A percentile compares a stretch with the other conserved stretches of the same genome.
These are phyloP conservation scores for Pistacia integerrima DNA, from an alignment of 345 rosid species.

Conservation along the genomic window DNA sequence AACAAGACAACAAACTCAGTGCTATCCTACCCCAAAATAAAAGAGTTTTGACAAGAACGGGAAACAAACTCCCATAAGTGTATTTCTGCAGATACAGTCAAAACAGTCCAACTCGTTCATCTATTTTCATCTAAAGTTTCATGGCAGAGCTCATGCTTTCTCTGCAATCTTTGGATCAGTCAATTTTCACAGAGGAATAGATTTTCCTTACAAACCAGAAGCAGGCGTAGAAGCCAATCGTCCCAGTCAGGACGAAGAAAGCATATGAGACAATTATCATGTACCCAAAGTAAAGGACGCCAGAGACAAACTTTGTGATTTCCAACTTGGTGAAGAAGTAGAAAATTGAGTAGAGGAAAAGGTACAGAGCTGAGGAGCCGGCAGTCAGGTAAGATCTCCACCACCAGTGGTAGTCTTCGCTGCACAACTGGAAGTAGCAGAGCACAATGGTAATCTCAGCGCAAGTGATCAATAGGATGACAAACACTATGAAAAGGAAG, in stretches of 20 bases:
- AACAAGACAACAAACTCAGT: constrained; percentile 19
- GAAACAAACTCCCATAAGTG: constrained; percentile 15
- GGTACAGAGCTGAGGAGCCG: constrained; percentile 93
- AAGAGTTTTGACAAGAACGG: constrained; percentile 12
- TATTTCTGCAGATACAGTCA: constrained; percentile 12
- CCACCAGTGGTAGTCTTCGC: constrained; percentile 99
- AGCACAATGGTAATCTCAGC: constrained; percentile 94
- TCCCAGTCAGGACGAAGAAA: constrained; percentile 90
- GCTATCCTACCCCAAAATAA: constrained; percentile 26
- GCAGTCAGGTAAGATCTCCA: constrained; percentile 97
- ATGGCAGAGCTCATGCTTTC: background rate
- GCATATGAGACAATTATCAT: constrained; percentile 87
- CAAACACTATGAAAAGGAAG: constrained; percentile 92
- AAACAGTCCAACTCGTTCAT: constrained; percentile 1
- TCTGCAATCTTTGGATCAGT: constrained; percentile 45
- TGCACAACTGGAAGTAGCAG: constrained; percentile 97
- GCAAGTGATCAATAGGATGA: constrained; percentile 83
- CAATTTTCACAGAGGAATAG: constrained; percentile 93
- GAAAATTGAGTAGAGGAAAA: constrained; percentile 92
- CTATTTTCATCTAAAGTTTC: background rate
- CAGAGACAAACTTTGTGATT: constrained; percentile 87
- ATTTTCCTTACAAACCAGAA: constrained; percentile 97
- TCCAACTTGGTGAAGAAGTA: constrained; percentile 96
- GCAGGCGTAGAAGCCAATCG: constrained; percentile 96
- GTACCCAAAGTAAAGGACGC: constrained; percentile 90